Conservation (phyloP, 768 basidiomycete species). For the Saitozyma podzolica region DNA sequence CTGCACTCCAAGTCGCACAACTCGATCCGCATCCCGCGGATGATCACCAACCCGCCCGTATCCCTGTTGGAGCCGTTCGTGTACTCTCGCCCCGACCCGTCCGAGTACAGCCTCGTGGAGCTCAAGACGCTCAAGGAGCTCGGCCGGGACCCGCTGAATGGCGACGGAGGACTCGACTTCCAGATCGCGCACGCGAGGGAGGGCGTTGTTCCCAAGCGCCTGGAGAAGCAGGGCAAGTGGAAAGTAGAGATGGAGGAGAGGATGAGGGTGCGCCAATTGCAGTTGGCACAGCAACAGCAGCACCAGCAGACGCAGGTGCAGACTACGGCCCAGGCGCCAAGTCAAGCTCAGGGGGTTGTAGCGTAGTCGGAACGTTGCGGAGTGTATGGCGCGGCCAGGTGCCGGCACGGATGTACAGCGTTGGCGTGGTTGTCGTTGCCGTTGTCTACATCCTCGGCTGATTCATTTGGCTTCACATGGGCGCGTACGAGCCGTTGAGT, state of each 20-base stretch:
- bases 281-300: too few relatives aligned
- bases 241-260: conserved; percentile 1
- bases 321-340: too few relatives aligned
- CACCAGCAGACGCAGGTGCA: not conserved
- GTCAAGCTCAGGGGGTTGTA: too few relatives aligned
- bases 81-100: conserved; percentile 56
- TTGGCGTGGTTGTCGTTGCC: too few relatives aligned
- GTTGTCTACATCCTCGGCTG: too few relatives aligned
- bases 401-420: too few relatives aligned
- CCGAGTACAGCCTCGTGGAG: conserved; percentile 60
- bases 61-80: conserved; percentile 61
- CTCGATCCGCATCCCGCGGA: conserved; percentile 59
- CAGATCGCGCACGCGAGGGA: not conserved
- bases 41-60: conserved; percentile 70
- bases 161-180: conserved; percentile 3
- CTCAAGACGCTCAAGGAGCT: conserved; percentile 62
- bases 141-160: conserved; percentile 37
- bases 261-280: not conserved
- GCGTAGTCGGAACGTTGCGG: too few relatives aligned
- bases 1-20: conserved; percentile 67
- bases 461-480: too few relatives aligned
- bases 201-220: not conserved
- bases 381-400: too few relatives aligned
- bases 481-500: too few relatives aligned
- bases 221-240: conserved; percentile 4